Conservation (phyloP, 2,329 filamentous ascomycete species). For the Aspergillus jensenii region DNA sequence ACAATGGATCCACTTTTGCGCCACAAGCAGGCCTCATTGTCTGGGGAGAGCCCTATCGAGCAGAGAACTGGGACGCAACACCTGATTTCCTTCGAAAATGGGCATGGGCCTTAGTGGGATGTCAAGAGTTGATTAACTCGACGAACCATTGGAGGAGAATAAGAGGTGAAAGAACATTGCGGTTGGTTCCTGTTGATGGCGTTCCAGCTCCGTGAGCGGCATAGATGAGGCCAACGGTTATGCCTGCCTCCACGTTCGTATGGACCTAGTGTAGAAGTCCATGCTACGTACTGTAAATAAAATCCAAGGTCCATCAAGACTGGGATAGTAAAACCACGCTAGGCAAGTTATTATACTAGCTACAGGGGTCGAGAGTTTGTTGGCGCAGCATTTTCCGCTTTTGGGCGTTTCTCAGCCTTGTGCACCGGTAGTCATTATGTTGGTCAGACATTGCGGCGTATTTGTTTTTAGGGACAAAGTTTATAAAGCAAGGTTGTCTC, state of each 20-base stretch:
- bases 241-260: no score
- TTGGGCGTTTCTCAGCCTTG: not conserved
- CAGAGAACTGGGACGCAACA: not conserved
- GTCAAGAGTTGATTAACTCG: not conserved
- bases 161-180: no score
- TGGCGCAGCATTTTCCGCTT: not conserved
- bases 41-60: not conserved
- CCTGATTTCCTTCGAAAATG: not conserved
- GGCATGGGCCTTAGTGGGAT: not conserved
- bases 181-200: no score
- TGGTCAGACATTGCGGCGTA: no score
- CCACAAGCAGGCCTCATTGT: not conserved
- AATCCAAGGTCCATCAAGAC: not conserved
- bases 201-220: no score
- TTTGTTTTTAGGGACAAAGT: no score
- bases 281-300: no score
- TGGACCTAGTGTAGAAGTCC: no score
- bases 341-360: not conserved
- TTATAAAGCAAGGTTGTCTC: no score
- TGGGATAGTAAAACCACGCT: not conserved
- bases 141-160: not conserved
- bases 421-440: not conserved
- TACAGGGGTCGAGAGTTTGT: not conserved
- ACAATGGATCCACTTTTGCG: not conserved
- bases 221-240: no score